These are phyloP conservation scores for Ophiostoma australiae DNA, from an alignment of 2,329 filamentous ascomycete genomes.

Conservation along the genomic window DNA sequence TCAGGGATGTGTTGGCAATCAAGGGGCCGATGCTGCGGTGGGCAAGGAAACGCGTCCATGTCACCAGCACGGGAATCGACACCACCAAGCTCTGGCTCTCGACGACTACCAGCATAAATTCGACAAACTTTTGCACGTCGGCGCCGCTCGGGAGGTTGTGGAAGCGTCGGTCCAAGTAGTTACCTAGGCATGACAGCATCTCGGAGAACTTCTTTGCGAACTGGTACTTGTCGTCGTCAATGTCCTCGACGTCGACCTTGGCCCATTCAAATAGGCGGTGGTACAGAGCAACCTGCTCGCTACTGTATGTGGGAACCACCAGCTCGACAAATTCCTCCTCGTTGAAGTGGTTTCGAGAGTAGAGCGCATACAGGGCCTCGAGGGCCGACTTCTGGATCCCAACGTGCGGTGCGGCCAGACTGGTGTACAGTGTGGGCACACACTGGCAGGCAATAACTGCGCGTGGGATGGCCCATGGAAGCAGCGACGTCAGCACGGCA, in stretches of 20 bases:
- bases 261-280: constrained; percentile 76
- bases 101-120: constrained; percentile 72
- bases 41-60: constrained; percentile 78
- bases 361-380: constrained; percentile 78
- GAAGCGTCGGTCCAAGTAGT: constrained; percentile 76
- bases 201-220: constrained; percentile 93
- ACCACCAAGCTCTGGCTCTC: constrained; percentile 84
- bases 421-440: constrained; percentile 64
- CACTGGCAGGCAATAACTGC: constrained; percentile 68
- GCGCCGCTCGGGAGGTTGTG: constrained; percentile 56
- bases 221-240: constrained; percentile 87
- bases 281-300: constrained; percentile 65
- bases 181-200: constrained; percentile 80
- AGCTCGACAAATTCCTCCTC: constrained; percentile 74
- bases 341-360: constrained; percentile 66
- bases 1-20: constrained; percentile 58
- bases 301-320: constrained; percentile 72
- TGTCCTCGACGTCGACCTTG: constrained; percentile 68
- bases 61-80: constrained; percentile 85
- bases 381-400: constrained; percentile 74
- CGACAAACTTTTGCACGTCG: constrained; percentile 70
- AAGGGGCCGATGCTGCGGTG: constrained; percentile 62
- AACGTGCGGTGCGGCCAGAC: constrained; percentile 64
- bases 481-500: constrained; percentile 68
- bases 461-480: constrained; percentile 83